Conservation (phyloP, 2,329 filamentous ascomycete species). For the Fusarium armeniacum region DNA sequence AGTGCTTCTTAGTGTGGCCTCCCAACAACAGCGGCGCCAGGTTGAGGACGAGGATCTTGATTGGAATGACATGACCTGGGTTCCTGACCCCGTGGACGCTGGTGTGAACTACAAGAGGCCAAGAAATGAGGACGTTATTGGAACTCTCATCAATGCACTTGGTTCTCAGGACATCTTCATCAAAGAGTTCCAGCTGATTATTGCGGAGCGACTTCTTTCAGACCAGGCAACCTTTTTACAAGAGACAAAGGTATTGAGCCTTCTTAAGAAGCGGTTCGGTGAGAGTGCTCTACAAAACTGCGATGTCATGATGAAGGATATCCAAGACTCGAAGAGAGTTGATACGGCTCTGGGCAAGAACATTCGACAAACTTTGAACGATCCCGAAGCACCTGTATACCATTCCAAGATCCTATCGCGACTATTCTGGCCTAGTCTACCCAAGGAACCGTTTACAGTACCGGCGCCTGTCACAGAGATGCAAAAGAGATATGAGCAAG, state of each 20-base stretch:
- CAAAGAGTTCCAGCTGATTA: conserved; percentile 89
- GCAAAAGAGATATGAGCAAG: conserved; percentile 78
- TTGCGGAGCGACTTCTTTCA: conserved; percentile 84
- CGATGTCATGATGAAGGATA: conserved; percentile 97
- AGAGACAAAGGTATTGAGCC: conserved; percentile 84
- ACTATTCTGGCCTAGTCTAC: conserved; percentile 91
- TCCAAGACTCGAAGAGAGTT: conserved; percentile 83
- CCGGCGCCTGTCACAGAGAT: conserved; percentile 70
- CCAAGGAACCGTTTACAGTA: conserved; percentile 76
- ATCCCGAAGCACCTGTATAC: conserved; percentile 59
- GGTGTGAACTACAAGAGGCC: conserved; percentile 92
- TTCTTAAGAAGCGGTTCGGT: conserved; percentile 90
- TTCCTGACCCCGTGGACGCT: conserved; percentile 92
- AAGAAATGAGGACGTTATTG: conserved; percentile 90
- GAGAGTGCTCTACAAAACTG: conserved; percentile 89
- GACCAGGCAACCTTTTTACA: conserved; percentile 79
- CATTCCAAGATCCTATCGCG: conserved; percentile 90
- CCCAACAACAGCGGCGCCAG: conserved; percentile 66
- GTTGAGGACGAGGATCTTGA: conserved; percentile 79
- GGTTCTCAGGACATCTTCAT: conserved; percentile 93
- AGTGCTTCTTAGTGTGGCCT: conserved; percentile 72
- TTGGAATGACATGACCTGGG: conserved; percentile 94
- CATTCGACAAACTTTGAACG: conserved; percentile 38
- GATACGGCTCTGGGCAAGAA: conserved; percentile 74
- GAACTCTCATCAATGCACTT: conserved; percentile 88